Percentiles rank a stretch among this genome's conserved stretches.
Conservation (phyloP, 306 rosid species). For the Gleditsia sinensis region DNA sequence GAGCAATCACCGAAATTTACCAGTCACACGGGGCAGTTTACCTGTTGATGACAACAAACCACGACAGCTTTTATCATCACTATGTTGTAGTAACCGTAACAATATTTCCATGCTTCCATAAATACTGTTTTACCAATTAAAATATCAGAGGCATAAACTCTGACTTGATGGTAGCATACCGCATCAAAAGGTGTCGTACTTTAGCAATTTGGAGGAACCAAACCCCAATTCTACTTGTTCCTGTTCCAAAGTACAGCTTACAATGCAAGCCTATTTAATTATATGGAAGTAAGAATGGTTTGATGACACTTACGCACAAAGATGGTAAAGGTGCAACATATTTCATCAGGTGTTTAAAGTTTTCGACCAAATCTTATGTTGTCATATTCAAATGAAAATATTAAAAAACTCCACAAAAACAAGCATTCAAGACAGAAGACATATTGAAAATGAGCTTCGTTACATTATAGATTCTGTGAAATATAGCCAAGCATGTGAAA, state of each 20-base stretch:
- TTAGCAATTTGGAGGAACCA: slow-evolving; percentile 11
- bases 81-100: neutral
- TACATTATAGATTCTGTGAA: neutral
- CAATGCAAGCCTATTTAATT: neutral
- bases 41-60: neutral
- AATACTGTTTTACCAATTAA: neutral
- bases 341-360: slow-evolving; percentile 12
- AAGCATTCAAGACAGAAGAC: slow-evolving; percentile 12
- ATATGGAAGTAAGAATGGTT: neutral
- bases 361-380: slow-evolving; percentile 9
- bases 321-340: slow-evolving; percentile 23
- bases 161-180: neutral
- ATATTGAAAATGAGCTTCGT: slow-evolving; percentile 2
- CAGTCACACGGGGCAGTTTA: neutral
- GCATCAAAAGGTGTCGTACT: neutral
- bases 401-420: neutral
- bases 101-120: neutral
- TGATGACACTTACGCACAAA: slow-evolving; percentile 16
- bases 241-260: slow-evolving; percentile 15
- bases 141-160: slow-evolving; percentile 9
- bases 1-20: neutral
- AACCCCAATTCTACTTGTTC: slow-evolving; percentile 11
- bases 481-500: slow-evolving; percentile 7
- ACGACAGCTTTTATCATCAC: neutral
- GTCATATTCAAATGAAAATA: slow-evolving; percentile 25